Evolutionary conservation across 805 yeast genomes (phyloP), one percentile per base, ranked within the genome.

Genomic region (Torulaspora gathmanii): DNA sequence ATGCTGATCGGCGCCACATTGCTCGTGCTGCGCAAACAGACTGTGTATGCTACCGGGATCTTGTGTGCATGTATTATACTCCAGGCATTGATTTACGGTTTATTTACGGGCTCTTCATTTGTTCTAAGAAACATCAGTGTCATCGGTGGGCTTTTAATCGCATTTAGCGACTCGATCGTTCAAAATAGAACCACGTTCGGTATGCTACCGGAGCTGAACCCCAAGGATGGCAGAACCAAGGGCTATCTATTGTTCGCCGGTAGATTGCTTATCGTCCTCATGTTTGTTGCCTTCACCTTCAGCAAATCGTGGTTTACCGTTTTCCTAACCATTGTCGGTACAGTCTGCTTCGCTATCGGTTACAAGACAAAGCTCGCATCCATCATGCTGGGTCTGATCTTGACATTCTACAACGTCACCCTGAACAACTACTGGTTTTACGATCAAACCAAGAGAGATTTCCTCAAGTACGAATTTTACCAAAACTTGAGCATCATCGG

Each of bases 401-500:
- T 91, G 54, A 73, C 84, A 50, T 67, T 83, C 51, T 88, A 86
- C 74, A 90, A 93, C 68, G 64, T 87, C 47, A 66, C 81, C 33
- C 80, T 82, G 51, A 91, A 93, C 72, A 87, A 87, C 58, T 91
- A 88, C 74, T 91, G 99, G 99, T 71, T 79, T 44, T 82, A 79
- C 64, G 77, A 79, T 41, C 63, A 77, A 40, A 77, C 75, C 50
- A 79, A 82, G 67, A 81, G 96, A 60, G 99, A 91, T 69, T 86
- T 80, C 67, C 70, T 88, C 65, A 86, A 86, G 67, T 93, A 90
- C 67, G 98, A 90, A 68, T 86, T 86, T 67, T 91, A 85, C 77
- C 99, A 93, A 71, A 88, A 95, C 31, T 74, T 91, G 63, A 84
- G 95, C 46, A 91, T 91, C 63, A 90, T 91, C 40, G 99, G 99